Conservation (phyloP, 495 filamentous ascomycete genomes). For the Daldinia vernicosa region DNA sequence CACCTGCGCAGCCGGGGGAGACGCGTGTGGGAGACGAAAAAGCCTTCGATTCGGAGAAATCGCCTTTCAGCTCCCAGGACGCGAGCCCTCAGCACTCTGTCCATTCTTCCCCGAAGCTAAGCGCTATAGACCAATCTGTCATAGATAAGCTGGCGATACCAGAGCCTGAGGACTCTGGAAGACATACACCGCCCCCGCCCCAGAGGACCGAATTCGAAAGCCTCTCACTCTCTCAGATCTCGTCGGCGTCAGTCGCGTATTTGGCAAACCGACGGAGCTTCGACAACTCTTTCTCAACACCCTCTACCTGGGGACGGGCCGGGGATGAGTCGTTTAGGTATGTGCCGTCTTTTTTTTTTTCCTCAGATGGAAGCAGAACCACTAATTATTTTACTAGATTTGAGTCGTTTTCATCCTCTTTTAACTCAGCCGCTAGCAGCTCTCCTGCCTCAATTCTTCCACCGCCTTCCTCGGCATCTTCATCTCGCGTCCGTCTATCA, state of each 20-base stretch:
- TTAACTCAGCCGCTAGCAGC: slow-evolving; percentile 44
- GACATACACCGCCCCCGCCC: slow-evolving; percentile 30
- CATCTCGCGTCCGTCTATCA: slow-evolving; percentile 69
- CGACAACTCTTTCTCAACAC: slow-evolving; percentile 49
- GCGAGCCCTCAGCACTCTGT: slow-evolving; percentile 26
- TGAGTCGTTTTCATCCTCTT: slow-evolving; percentile 49
- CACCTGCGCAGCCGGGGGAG: slow-evolving; percentile 12
- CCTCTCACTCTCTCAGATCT: slow-evolving; percentile 39
- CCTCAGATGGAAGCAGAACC: neutral
- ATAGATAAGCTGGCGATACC: neutral
- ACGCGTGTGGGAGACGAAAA: slow-evolving; percentile 23
- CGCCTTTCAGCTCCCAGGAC: slow-evolving; percentile 21
- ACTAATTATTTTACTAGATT: slow-evolving; percentile 40
- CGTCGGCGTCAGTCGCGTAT: slow-evolving; percentile 51
- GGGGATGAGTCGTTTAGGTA: slow-evolving; percentile 53
- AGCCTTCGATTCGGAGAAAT: slow-evolving; percentile 21
- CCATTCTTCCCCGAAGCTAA: slow-evolving; percentile 33
- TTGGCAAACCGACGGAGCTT: slow-evolving; percentile 53
- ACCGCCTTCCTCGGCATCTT: slow-evolving; percentile 44
- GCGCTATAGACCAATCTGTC: neutral
- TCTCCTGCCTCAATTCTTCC: slow-evolving; percentile 42
- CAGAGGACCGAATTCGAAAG: slow-evolving; percentile 24
- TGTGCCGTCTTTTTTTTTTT: neutral
- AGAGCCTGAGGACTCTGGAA: slow-evolving; percentile 11
- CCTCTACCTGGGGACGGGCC: slow-evolving; percentile 42